Evolutionary conservation across 2,329 filamentous ascomycete genomes (phyloP).

Genomic region (Monascus ruber): DNA sequence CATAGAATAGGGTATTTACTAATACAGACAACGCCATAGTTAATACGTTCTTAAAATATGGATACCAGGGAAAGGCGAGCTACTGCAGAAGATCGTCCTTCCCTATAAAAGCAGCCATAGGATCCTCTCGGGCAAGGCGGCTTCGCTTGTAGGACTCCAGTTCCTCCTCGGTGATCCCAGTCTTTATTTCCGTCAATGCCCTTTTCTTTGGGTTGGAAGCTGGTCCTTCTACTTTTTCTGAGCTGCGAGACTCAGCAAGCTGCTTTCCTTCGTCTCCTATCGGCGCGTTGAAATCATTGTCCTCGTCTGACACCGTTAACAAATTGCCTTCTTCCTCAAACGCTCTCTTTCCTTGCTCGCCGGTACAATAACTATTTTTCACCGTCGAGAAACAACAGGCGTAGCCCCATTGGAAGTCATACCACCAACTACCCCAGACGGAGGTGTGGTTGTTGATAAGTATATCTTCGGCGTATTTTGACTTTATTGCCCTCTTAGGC

Average conservation of each 20-base stretch:
- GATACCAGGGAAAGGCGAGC: not conserved
- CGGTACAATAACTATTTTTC: conserved; percentile 97
- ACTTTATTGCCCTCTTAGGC: conserved; percentile 63
- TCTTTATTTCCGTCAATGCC: conserved; percentile 65
- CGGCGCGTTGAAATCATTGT: conserved; percentile 6
- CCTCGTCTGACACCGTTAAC: conserved; percentile 33
- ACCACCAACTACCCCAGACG: conserved; percentile 97
- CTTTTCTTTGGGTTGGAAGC: conserved; percentile 50
- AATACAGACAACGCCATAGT: too few relatives aligned
- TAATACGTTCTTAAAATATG: too few relatives aligned
- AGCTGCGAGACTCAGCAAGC: conserved; percentile 15
- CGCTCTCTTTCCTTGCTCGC: conserved; percentile 71
- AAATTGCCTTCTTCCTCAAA: conserved; percentile 64
- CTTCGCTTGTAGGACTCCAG: conserved; percentile 77
- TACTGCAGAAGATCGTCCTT: conserved; percentile 40
- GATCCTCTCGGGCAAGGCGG: conserved; percentile 62
- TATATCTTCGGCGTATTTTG: conserved; percentile 85
- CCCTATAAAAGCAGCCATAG: conserved; percentile 72
- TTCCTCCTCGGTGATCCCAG: conserved; percentile 68
- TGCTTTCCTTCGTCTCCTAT: conserved; percentile 8
- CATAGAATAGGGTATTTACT: too few relatives aligned
- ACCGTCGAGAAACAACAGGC: conserved; percentile 85
- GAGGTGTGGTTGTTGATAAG: conserved; percentile 81
- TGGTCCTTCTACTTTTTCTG: conserved; percentile 18
- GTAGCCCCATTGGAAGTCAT: conserved; percentile 90